These are phyloP conservation scores for Carex myosuroides DNA, from an alignment of 176 grass and related monocot genomes.

Conservation along the genomic window DNA sequence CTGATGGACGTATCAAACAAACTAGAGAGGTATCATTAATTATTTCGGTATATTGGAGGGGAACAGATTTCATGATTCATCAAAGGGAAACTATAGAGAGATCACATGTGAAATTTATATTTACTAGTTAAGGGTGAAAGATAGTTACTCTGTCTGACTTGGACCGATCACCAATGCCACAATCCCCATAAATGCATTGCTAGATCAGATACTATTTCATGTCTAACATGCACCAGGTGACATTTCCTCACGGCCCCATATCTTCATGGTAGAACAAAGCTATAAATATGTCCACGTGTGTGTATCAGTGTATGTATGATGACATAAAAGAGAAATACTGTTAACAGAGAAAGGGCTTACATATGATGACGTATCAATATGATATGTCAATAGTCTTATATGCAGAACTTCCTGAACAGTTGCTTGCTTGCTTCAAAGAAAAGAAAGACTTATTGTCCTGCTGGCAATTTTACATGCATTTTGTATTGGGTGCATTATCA, in stretches of 20 bases:
- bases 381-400: neutral
- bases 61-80: neutral
- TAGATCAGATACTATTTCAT: neutral
- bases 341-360: neutral
- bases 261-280: neutral
- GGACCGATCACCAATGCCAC: neutral
- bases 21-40: neutral
- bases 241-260: neutral
- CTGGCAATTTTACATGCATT: too few relatives aligned
- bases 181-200: neutral
- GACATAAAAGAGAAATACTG: neutral
- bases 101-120: neutral
- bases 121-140: neutral
- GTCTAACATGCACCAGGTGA: neutral
- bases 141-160: neutral
- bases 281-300: neutral
- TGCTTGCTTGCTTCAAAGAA: neutral
- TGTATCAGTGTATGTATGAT: neutral
- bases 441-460: neutral
- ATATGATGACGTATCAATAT: neutral
- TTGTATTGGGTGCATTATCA: too few relatives aligned
- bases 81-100: neutral
- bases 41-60: neutral
- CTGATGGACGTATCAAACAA: neutral
- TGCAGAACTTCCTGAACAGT: neutral